Conservation (phyloP, 768 basidiomycete species). For the Xerocomellus intermedius region DNA sequence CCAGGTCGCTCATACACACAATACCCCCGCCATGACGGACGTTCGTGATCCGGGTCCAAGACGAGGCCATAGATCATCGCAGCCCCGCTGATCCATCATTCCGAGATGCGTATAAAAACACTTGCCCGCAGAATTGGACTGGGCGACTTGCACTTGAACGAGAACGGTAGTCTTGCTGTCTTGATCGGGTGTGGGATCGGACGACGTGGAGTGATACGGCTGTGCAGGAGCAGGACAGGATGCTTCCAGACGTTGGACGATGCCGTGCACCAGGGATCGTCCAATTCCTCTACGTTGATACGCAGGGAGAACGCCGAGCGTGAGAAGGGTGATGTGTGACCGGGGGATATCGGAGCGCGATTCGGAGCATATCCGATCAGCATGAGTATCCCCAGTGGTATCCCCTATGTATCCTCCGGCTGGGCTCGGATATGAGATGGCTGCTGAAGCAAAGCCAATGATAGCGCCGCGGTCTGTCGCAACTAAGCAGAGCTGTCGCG, state of each 20-base stretch:
- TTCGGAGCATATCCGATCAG: conserved; percentile 1
- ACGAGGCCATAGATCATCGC: conserved; percentile 5
- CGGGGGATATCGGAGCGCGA: conserved; percentile 9
- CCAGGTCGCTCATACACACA: conserved; percentile 14
- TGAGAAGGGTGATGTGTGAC: conserved; percentile 26
- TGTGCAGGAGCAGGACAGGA: background rate
- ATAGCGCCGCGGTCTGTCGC: conserved; percentile 22
- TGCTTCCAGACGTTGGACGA: conserved; percentile 26
- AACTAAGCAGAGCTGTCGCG: conserved; percentile 29
- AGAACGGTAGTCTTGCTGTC: conserved; percentile 19
- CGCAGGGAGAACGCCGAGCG: conserved; percentile 28
- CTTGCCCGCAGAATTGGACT: conserved; percentile 24
- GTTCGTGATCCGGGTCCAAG: conserved; percentile 21
- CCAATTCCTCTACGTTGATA: conserved; percentile 32
- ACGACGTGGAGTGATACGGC: background rate
- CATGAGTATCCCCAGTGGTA: background rate
- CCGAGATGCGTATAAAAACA: conserved; percentile 30
- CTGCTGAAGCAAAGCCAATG: conserved; percentile 32
- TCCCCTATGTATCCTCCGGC: background rate
- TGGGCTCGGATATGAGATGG: conserved; percentile 1
- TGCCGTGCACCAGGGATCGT: conserved; percentile 27
- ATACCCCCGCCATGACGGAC: conserved; percentile 26
- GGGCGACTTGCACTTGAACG: conserved; percentile 29
- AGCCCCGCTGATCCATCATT: conserved; percentile 24
- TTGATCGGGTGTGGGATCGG: background rate